Conservation (phyloP, 305 asterid genomes). For the Striga hermonthica region DNA sequence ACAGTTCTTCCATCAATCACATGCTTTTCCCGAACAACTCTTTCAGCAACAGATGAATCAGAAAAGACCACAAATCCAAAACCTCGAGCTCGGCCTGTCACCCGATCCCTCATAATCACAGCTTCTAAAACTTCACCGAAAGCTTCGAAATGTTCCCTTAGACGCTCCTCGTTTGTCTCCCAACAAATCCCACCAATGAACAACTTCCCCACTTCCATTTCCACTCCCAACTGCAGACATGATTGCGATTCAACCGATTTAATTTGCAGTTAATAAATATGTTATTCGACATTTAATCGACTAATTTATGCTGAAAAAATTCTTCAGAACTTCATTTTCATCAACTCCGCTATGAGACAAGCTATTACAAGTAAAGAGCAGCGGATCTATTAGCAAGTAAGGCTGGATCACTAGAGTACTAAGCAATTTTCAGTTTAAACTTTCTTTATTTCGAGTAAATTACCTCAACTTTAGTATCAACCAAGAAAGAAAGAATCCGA, state of each 20-base stretch:
- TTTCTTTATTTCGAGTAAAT: slow-evolving; percentile 8
- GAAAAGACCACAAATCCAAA: slow-evolving; percentile 78
- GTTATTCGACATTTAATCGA: background rate
- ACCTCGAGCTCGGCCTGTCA: slow-evolving; percentile 87
- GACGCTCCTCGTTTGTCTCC: slow-evolving; percentile 75
- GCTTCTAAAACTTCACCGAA: slow-evolving; percentile 82
- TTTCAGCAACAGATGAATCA: slow-evolving; percentile 69
- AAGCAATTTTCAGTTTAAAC: slow-evolving; percentile 11
- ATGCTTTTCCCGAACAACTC: slow-evolving; percentile 70
- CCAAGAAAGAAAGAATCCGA: slow-evolving; percentile 32
- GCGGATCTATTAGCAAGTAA: slow-evolving; percentile 31
- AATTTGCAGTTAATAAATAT: background rate
- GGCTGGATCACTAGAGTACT: slow-evolving; percentile 25
- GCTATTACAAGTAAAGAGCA: slow-evolving; percentile 16
- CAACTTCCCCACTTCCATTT: slow-evolving; percentile 74
- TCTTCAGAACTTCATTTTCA: background rate
- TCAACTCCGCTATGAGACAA: background rate
- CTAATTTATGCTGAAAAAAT: background rate
- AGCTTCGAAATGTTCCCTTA: slow-evolving; percentile 57
- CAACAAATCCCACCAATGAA: slow-evolving; percentile 84
- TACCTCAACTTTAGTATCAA: slow-evolving; percentile 21
- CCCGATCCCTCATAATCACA: slow-evolving; percentile 85
- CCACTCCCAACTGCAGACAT: slow-evolving; percentile 40
- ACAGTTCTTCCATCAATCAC: slow-evolving; percentile 74
- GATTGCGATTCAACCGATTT: background rate